phyloP scores from a whole-genome alignment of 192 early-diverging fungal genomes.

The Podila horticola region DNA sequence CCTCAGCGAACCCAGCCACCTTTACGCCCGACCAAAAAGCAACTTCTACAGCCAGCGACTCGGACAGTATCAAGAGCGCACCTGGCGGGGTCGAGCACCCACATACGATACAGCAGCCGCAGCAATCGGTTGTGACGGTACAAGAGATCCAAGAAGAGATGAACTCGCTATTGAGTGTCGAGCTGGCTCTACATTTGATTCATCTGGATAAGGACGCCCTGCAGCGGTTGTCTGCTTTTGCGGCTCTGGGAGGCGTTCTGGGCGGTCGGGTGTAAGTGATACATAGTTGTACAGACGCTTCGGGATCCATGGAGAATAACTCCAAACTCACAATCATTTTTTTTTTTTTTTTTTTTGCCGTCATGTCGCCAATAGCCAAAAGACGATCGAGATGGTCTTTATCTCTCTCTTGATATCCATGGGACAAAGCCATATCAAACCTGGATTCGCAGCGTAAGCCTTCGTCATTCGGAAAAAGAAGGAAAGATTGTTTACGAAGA shows the following conservation, averaged over 20 bases:
- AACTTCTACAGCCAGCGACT: slow-evolving; percentile 51
- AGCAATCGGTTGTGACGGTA: slow-evolving; percentile 15
- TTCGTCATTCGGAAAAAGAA: not conserved
- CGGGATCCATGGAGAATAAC: not conserved
- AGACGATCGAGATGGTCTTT: slow-evolving; percentile 84
- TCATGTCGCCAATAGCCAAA: slow-evolving; percentile 57
- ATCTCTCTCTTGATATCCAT: slow-evolving; percentile 74
- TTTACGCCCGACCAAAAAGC: slow-evolving; percentile 41
- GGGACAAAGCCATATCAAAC: slow-evolving; percentile 78
- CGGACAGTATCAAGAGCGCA: slow-evolving; percentile 53
- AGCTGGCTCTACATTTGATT: slow-evolving; percentile 88
- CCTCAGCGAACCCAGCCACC: slow-evolving; percentile 2
- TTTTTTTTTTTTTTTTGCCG: not conserved
- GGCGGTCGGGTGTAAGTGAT: slow-evolving; percentile 64
- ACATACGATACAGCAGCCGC: not conserved
- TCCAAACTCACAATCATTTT: not conserved
- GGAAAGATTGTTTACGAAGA: not conserved
- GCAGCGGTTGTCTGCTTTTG: slow-evolving; percentile 68
- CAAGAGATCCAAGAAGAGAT: slow-evolving; percentile 61
- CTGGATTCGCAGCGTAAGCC: slow-evolving; percentile 68
- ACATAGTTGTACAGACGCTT: too few species aligned
- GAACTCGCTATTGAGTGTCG: slow-evolving; percentile 76
- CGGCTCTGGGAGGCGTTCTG: slow-evolving; percentile 70
- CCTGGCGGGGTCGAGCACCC: slow-evolving; percentile 13
- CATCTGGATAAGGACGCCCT: slow-evolving; percentile 88